Conservation (phyloP, 2,329 filamentous ascomycete genomes). For the Fusarium kyushuense region DNA sequence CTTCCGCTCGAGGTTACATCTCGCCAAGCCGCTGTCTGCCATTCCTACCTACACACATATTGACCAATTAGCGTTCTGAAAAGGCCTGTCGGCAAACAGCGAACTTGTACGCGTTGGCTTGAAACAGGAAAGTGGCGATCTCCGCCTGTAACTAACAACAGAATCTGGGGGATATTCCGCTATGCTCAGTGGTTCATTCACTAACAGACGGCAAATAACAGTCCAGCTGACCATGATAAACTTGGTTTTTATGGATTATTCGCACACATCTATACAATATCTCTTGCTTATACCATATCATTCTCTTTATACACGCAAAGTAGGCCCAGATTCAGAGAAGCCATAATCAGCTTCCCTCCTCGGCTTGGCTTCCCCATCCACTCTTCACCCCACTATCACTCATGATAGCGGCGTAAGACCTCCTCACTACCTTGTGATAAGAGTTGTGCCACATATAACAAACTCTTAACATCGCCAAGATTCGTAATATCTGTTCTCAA, state of each 20-base stretch:
- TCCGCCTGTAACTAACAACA: constrained; percentile 43
- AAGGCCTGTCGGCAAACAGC: constrained; percentile 32
- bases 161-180: constrained; percentile 28
- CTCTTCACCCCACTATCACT: constrained; percentile 23
- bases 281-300: background rate
- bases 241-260: background rate
- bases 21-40: background rate
- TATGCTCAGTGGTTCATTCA: constrained; percentile 24
- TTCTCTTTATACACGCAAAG: background rate
- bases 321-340: background rate
- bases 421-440: constrained; percentile 33
- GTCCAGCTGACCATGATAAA: constrained; percentile 31
- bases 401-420: constrained; percentile 29
- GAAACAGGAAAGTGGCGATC: constrained; percentile 51
- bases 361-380: constrained; percentile 29
- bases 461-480: background rate
- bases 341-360: constrained; percentile 26
- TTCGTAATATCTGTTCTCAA: background rate
- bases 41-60: background rate
- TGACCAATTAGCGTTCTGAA: constrained; percentile 18
- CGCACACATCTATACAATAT: background rate
- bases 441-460: constrained; percentile 18
- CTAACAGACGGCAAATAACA: constrained; percentile 31
- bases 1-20: background rate
- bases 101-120: constrained; percentile 15